Percentiles rank a stretch among this genome's conserved stretches.
Conservation (phyloP, 495 filamentous ascomycete species). For the Apodospora peruviana region DNA sequence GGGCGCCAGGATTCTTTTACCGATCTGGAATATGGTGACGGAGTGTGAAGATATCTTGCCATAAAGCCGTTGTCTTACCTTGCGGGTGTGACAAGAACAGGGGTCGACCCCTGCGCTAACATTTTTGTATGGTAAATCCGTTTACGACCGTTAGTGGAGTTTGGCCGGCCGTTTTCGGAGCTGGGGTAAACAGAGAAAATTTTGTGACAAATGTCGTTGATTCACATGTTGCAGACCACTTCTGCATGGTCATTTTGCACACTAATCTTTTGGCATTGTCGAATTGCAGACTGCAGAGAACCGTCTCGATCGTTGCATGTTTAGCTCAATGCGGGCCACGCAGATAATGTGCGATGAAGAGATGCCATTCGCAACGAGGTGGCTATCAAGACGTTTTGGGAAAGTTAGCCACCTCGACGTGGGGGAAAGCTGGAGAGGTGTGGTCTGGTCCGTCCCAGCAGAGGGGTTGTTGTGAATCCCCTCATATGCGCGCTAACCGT, state of each 20-base stretch:
- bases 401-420: neutral
- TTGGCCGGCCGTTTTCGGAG: neutral
- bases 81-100: neutral
- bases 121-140: neutral
- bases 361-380: neutral
- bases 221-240: neutral
- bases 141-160: neutral
- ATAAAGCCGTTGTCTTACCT: neutral
- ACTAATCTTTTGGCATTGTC: neutral
- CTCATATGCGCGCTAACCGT: neutral
- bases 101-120: neutral
- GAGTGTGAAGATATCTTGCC: neutral
- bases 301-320: neutral
- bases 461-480: neutral
- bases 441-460: neutral
- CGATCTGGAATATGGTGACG: neutral
- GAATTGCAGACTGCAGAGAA: neutral
- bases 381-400: constrained; percentile 12
- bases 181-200: neutral
- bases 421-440: neutral
- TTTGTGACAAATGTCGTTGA: neutral
- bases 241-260: neutral
- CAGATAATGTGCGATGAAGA: neutral
- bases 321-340: neutral
- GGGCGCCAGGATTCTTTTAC: neutral